Conservation (phyloP, 2,329 filamentous ascomycete species). For the Stagonosporopsis chrysanthemi region DNA sequence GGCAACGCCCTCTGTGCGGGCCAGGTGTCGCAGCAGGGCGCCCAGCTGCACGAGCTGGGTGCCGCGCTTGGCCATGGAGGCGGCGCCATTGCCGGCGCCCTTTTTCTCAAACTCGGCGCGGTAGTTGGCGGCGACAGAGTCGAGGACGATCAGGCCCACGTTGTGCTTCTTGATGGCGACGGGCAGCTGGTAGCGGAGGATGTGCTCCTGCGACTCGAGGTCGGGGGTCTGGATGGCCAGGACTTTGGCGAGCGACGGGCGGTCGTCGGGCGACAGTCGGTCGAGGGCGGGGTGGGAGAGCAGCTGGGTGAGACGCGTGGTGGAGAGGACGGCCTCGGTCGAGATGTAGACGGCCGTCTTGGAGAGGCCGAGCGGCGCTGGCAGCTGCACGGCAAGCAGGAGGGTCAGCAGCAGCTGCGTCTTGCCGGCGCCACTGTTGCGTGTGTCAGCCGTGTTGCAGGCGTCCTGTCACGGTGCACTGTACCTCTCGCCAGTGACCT, state of each 20-base stretch:
- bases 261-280: conserved; percentile 50
- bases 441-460: conserved; percentile 1
- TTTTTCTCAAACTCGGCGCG: conserved; percentile 83
- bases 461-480: background rate
- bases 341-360: conserved; percentile 90
- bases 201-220: conserved; percentile 94
- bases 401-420: conserved; percentile 90
- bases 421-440: conserved; percentile 84
- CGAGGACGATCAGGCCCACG: conserved; percentile 83
- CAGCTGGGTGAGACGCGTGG: conserved; percentile 80
- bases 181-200: conserved; percentile 89
- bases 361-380: conserved; percentile 72
- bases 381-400: conserved; percentile 83
- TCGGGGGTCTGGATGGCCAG: conserved; percentile 85
- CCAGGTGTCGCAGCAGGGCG: conserved; percentile 76
- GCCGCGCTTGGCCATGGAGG: conserved; percentile 75
- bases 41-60: conserved; percentile 80
- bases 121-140: conserved; percentile 95
- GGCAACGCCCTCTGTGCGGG: conserved; percentile 75
- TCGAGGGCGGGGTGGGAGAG: conserved; percentile 71
- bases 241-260: conserved; percentile 76
- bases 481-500: conserved; percentile 87
- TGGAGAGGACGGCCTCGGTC: conserved; percentile 86
- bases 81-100: conserved; percentile 46
- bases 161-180: conserved; percentile 78